Percentiles rank a stretch among this genome's conserved stretches.
These are phyloP conservation scores for Dissophora globulifera DNA, from an alignment of 192 early-diverging fungal species.

Conservation along the genomic window DNA sequence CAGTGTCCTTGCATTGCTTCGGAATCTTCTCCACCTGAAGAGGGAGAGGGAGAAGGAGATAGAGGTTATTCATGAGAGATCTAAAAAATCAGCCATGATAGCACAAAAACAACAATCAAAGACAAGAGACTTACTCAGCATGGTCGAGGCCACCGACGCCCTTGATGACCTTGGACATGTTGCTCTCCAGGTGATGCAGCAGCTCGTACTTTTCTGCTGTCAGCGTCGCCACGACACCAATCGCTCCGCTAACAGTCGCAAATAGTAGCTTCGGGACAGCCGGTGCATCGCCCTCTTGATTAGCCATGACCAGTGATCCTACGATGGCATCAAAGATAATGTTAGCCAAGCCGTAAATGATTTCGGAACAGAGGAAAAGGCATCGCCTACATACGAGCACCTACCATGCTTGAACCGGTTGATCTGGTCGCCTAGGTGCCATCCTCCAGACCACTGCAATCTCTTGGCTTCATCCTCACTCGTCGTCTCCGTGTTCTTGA, in stretches of 20 bases:
- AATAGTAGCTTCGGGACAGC: slow-evolving; percentile 71
- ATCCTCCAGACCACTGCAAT: slow-evolving; percentile 72
- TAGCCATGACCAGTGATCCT: slow-evolving; percentile 83
- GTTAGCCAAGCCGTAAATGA: too few species aligned
- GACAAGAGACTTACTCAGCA: slow-evolving; percentile 56
- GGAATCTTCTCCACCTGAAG: slow-evolving; percentile 72
- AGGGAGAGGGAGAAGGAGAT: not conserved
- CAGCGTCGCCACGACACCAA: slow-evolving; percentile 82
- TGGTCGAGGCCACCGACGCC: slow-evolving; percentile 73
- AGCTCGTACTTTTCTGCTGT: slow-evolving; percentile 65
- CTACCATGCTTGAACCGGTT: slow-evolving; percentile 83
- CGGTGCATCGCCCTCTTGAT: slow-evolving; percentile 68
- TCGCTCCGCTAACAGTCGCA: slow-evolving; percentile 80
- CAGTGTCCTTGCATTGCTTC: slow-evolving; percentile 59
- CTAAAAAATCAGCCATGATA: not conserved
- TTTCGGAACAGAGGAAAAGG: too few species aligned
- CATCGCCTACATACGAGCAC: too few species aligned
- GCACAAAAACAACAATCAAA: not conserved
- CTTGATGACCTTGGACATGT: slow-evolving; percentile 65
- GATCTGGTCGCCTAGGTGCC: slow-evolving; percentile 83
- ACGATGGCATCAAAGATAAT: slow-evolving; percentile 2
- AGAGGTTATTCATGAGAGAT: slow-evolving; percentile 1
- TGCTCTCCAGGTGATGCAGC: slow-evolving; percentile 71
- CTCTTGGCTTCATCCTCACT: slow-evolving; percentile 62
- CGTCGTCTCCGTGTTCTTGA: slow-evolving; percentile 60